Conservation (phyloP, 495 filamentous ascomycete genomes). For the Penicillium salamii region DNA sequence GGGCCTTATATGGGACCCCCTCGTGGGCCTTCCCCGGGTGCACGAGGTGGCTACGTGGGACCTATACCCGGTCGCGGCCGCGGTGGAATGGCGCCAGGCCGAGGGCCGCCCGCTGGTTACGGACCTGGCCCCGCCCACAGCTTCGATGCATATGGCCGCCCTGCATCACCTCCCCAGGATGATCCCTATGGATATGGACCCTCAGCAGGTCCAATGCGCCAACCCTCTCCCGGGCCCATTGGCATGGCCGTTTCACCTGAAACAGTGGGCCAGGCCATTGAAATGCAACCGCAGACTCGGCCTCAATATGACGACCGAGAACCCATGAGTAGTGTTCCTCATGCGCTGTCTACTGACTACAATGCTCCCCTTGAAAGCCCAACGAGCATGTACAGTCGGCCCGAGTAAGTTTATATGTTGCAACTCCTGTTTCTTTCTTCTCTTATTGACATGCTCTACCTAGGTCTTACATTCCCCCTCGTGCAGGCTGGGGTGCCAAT, state of each 20-base stretch:
- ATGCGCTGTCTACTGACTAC: conserved; percentile 31
- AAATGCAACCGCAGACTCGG: conserved; percentile 63
- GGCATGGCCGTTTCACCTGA: conserved; percentile 51
- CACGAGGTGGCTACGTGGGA: conserved; percentile 37
- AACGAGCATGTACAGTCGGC: conserved; percentile 64
- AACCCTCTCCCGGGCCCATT: conserved; percentile 58
- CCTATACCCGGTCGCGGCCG: conserved; percentile 23
- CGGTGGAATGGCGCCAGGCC: conserved; percentile 45
- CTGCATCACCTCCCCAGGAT: conserved; percentile 27
- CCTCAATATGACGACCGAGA: conserved; percentile 35
- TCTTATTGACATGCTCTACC: conserved; percentile 24
- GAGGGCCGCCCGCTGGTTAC: conserved; percentile 50
- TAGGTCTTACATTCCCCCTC: conserved; percentile 63
- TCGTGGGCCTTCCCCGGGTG: conserved; percentile 31
- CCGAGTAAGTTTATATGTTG: conserved; percentile 60
- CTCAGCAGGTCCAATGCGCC: conserved; percentile 3
- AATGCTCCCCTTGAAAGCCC: conserved; percentile 50
- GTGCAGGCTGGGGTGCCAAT: conserved; percentile 41
- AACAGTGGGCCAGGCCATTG: conserved; percentile 69
- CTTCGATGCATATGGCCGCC: conserved; percentile 23
- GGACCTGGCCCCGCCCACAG: conserved; percentile 17
- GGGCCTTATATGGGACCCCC: conserved; percentile 42
- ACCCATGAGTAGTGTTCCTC: conserved; percentile 58
- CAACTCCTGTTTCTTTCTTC: background rate
- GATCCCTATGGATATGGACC: conserved; percentile 26